A percentile compares a stretch with the other conserved stretches of the same genome.
Evolutionary conservation across 306 rosid species (phyloP).

Genomic region (Pterocarpus santalinus): DNA sequence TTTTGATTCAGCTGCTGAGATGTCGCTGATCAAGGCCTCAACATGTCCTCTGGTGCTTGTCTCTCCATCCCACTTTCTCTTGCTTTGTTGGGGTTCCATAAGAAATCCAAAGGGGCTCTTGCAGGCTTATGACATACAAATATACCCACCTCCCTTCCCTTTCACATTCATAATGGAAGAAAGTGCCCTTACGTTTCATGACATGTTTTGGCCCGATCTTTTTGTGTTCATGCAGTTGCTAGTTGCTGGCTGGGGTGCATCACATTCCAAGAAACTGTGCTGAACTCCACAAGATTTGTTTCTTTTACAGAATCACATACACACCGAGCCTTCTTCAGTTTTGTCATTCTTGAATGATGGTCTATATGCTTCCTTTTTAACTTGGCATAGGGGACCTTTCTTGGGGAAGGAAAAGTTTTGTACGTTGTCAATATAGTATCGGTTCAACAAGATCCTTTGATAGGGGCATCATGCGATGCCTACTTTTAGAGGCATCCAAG

Average conservation of each 20-base stretch:
- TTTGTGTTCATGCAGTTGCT: constrained; percentile 58
- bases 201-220: constrained; percentile 17
- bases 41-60: constrained; percentile 61
- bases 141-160: too few species aligned
- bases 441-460: constrained; percentile 13
- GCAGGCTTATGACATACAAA: not conserved
- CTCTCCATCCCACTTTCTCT: not conserved
- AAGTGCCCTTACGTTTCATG: not conserved
- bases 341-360: constrained; percentile 63
- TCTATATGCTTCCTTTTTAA: constrained; percentile 60
- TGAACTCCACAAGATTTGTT: not conserved
- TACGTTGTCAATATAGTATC: constrained; percentile 52
- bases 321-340: constrained; percentile 61
- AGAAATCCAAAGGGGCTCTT: not conserved
- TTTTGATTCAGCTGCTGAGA: constrained; percentile 44
- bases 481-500: constrained; percentile 71
- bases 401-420: constrained; percentile 50
- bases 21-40: constrained; percentile 53
- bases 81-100: constrained; percentile 18
- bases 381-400: constrained; percentile 55
- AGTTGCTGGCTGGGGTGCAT: constrained; percentile 41
- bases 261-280: constrained; percentile 51
- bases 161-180: not conserved
- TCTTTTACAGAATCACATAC: constrained; percentile 68
- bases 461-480: constrained; percentile 59